A percentile compares a stretch with the other conserved stretches of the same genome.
phyloP scores from a whole-genome alignment of 148 eudicot species.

The Simmondsia chinensis region DNA sequence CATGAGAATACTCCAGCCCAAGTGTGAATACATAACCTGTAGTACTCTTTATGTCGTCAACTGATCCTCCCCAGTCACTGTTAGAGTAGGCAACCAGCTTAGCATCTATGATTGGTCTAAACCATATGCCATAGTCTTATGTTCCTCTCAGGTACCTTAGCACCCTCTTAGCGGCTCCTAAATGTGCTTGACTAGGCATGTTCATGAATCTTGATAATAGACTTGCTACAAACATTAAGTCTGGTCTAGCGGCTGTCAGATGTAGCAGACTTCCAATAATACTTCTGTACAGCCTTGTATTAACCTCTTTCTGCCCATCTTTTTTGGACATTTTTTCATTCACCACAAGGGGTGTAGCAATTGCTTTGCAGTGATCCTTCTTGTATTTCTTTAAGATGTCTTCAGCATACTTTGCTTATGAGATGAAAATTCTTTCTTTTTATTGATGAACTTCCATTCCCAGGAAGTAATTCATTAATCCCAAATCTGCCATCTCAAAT shows the following conservation, averaged over 20 bases:
- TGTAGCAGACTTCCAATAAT: conserved; percentile 13
- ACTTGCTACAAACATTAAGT: background rate
- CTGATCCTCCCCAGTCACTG: background rate
- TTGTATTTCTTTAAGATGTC: conserved; percentile 5
- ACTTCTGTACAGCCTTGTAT: conserved; percentile 5
- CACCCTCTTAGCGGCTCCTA: background rate
- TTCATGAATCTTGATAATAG: background rate
- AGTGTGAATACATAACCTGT: background rate
- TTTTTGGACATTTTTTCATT: conserved; percentile 4
- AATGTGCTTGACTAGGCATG: background rate
- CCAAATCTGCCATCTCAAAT: conserved; percentile 20
- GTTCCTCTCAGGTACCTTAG: background rate
- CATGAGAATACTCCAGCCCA: background rate
- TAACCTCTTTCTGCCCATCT: conserved; percentile 1
- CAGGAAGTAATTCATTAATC: conserved; percentile 2
- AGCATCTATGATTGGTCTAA: background rate
- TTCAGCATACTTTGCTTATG: conserved; percentile 1
- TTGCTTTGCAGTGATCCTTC: conserved; percentile 1
- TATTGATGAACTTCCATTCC: conserved; percentile 16
- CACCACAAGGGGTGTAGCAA: conserved; percentile 2
- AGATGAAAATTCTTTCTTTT: conserved; percentile 4
- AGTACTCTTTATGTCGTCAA: background rate
- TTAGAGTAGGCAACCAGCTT: background rate
- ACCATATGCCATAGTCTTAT: background rate
- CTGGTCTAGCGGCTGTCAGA: conserved; percentile 3